Base-by-base conservation (phyloP, 129 eudicot genomes). In the Solidago caesia region DNA sequence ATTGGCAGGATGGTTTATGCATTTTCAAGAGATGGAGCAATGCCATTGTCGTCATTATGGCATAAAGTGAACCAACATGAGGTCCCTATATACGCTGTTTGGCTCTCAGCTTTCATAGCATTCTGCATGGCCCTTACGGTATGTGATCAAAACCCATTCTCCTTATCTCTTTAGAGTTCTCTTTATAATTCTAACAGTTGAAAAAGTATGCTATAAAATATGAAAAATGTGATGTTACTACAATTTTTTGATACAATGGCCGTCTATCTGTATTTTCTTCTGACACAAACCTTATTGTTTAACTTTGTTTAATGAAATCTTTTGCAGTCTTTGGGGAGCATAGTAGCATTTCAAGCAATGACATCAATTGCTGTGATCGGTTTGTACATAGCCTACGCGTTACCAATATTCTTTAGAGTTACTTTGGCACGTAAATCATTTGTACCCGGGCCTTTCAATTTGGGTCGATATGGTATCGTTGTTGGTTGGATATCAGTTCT, bases 91-190 rank as follows among this genome's bases (percentile, higher is more conserved):
- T 83, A 95, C 29, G 97, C 99, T 44, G 99, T 95, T 61, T 95
- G 99, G 99, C 77, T 87, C 64, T 95, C 99, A 1, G 92, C 94
- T 33, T 63, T 87, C 62, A 79, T 95, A 70, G 84, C 99, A 8
- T 95, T 95, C 79, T 95, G 99, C 86, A 95, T 95, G 99, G 99
- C 99, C 45, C 79, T 95, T 52, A 89, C 99, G 87, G 99, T 95
- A 84, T 53, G 87, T 52, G 84, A 52, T 15, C 47, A 55, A 33
- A 33, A 33, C 2, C 39, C 39, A 33, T 33, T 33, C 39, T 33
- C 39, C 39, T 33, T 33, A 33, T 33, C 39, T 33, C 96, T 4
- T 53, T 53, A 11, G 15, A 53, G 9, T 13, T 53, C 55, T 13
- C 8, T 5, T 14, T 1, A 14, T 53, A 2, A 11, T 53, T 53